Evolutionary conservation across 2,329 filamentous ascomycete genomes (phyloP), one percentile per base, ranked within the genome.

Genomic region (Aschersonia sp.): DNA sequence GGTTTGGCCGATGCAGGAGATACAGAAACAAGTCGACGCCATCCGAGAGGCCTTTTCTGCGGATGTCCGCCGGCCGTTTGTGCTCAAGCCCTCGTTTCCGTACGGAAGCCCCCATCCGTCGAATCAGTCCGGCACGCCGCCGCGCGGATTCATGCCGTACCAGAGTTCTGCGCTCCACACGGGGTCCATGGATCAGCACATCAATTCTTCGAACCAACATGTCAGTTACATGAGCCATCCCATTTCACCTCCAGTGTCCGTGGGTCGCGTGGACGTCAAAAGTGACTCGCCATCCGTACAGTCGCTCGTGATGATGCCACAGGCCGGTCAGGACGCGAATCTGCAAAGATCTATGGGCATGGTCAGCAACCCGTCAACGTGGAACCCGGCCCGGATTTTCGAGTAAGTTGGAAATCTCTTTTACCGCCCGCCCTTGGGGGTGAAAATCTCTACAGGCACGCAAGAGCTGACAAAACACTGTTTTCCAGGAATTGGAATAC

Each of bases 31-130:
- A 63, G 87, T 97, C 53, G 83, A 95, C 59, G 84, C 86, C 40
- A 76, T 97, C 32, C 81, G 90, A 41, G 81, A 90, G 59, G 90
- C 90, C 5, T 97, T 97, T 59, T 95, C 90, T 31, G 85, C 86
- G 47, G 86, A 97, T 62, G 76, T 74, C 30, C 80, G 76, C 55
- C 89, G 87, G 59, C 84, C 88, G 2, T 97, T 97, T 62, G 85
- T 90, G 53, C 69, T 97, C 49, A 95, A 94, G 64, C 77, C 85
- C 4, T 84, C 78, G 45, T 95, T 95, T 59, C 87, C 88, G 1
- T 88, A 89, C 57, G 84, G 87, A 48, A 92, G 86, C 62, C 86
- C 89, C 29, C 78, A 74, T 56, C 75, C 68, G 52, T 79, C 76
- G 53, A 71, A 68, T 56, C 73, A 77, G 53, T 73, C 83, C 39